Percentiles rank a stretch among this genome's conserved stretches.
Conservation (phyloP, 148 eudicot genomes). For the Rhododendron williamsianum region DNA sequence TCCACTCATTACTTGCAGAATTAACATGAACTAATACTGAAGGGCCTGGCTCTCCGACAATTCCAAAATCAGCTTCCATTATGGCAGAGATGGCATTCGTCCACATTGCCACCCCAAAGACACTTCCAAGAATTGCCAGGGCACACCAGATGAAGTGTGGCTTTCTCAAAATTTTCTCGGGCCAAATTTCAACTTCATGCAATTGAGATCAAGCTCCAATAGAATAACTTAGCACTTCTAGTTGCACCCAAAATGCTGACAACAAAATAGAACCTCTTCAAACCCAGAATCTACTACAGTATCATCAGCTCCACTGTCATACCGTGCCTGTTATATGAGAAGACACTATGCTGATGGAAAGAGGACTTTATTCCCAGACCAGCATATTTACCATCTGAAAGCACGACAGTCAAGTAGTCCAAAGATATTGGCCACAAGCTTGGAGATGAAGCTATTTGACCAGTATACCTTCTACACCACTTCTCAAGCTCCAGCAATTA, state of each 20-base stretch:
- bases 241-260: not conserved
- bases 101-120: not conserved
- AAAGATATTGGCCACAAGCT: not conserved
- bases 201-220: not conserved
- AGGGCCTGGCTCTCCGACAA: not conserved
- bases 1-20: not conserved
- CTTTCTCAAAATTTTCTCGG: not conserved
- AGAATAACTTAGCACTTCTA: not conserved
- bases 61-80: not conserved
- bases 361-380: not conserved
- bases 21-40: not conserved
- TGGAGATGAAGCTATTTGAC: not conserved
- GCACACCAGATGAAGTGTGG: constrained; percentile 2
- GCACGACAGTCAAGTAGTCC: not conserved
- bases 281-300: not conserved
- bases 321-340: not conserved
- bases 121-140: not conserved
- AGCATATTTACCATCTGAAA: not conserved
- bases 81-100: not conserved
- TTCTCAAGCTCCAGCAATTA: not conserved
- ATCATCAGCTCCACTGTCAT: not conserved
- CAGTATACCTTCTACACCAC: not conserved
- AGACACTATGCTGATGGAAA: not conserved
- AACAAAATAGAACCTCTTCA: constrained; percentile 1
- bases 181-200: not conserved